Evolutionary conservation across 2,329 filamentous ascomycete species (phyloP), one percentile per base, ranked within the genome.

Genomic region (Fusarium nematophilum): DNA sequence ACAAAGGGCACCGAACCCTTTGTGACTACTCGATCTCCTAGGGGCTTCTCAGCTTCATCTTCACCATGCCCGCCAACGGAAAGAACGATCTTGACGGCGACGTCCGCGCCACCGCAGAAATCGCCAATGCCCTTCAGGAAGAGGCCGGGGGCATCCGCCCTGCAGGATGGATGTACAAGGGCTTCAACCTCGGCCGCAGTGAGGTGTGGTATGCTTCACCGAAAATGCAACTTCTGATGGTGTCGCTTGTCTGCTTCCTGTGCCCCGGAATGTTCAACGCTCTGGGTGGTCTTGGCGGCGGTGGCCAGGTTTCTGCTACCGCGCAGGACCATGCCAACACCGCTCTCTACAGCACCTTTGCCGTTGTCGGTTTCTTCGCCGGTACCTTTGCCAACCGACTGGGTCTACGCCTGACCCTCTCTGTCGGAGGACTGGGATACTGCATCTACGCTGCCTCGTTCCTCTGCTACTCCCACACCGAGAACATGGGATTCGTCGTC

Each of bases 301-400:
- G 80, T 71, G 88, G 72, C 15, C 71, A 73, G 57, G 72, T 86
- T 59, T 78, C 87, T 69, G 60, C 76, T 8, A 81, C 78, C 18
- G 87, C 78, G 43, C 69, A 72, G 49, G 89, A 90, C 72, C 83
- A 89, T 66, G 86, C 89, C 68, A 89, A 86, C 72, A 87, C 86
- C 5, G 90, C 89, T 17, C 76, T 93, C 44, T 91, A 92, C 78
- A 86, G 86, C 59, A 90, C 88, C 29, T 92, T 92, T 71, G 85
- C 86, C 37, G 79, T 86, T 43, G 81, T 87, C 31, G 89, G 86
- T 60, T 85, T 92, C 76, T 84, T 90, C 70, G 89, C 90, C 64
- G 90, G 90, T 51, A 93, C 90, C 46, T 84, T 93, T 69, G 88
- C 89, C 77, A 95, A 95, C 78, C 85, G 84, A 62, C 80, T 93